phyloP scores from a whole-genome alignment of 2,329 filamentous ascomycete species.

The Cercospora sp. region DNA sequence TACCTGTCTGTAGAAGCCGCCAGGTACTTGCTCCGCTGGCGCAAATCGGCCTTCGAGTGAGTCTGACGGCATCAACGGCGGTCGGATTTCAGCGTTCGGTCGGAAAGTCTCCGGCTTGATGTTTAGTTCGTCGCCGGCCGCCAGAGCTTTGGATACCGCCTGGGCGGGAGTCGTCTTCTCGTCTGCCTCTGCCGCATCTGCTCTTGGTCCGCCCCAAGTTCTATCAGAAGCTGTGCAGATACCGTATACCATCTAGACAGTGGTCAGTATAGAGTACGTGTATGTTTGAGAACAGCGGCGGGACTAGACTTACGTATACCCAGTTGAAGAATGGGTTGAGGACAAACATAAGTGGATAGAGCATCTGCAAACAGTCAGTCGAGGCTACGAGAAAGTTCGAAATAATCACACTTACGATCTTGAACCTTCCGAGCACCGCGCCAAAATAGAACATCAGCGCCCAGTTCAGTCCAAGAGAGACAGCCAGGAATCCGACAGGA shows the following conservation, averaged over 20 bases:
- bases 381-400: background rate
- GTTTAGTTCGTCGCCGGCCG: constrained; percentile 83
- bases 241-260: constrained; percentile 87
- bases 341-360: constrained; percentile 90
- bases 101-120: constrained; percentile 84
- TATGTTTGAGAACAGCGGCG: background rate
- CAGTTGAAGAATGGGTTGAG: constrained; percentile 97
- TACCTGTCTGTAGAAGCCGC: constrained; percentile 68
- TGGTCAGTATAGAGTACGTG: background rate
- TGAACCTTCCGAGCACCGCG: constrained; percentile 79
- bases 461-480: constrained; percentile 93
- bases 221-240: constrained; percentile 92
- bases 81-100: constrained; percentile 53
- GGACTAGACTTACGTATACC: constrained; percentile 49
- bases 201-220: constrained; percentile 92
- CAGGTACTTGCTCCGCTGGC: constrained; percentile 65
- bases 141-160: constrained; percentile 78
- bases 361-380: background rate
- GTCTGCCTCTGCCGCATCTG: constrained; percentile 82
- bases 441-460: constrained; percentile 95
- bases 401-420: constrained; percentile 54
- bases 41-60: constrained; percentile 78
- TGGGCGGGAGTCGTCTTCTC: constrained; percentile 73
- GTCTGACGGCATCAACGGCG: constrained; percentile 69
- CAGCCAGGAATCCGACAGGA: constrained; percentile 88